phyloP scores from a whole-genome alignment of 306 rosid species.

The Prunus kanzakura region DNA sequence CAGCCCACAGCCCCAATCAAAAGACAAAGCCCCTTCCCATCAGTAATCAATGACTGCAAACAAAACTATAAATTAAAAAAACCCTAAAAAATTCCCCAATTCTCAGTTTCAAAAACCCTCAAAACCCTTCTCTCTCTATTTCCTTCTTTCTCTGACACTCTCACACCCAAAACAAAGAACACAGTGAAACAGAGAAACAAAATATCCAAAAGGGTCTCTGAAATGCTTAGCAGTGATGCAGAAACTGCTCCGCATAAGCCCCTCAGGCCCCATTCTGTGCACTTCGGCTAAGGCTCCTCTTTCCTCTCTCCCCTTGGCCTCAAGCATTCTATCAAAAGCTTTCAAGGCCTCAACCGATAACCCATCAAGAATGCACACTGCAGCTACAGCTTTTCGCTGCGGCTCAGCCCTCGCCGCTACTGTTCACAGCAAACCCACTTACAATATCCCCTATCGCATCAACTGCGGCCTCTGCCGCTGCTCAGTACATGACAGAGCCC shows the following conservation, averaged over 20 bases:
- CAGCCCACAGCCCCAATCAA: not conserved
- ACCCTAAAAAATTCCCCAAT: not conserved
- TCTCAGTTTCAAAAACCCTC: not conserved
- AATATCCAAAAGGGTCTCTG: conserved; percentile 11
- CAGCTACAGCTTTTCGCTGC: conserved; percentile 19
- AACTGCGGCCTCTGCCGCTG: conserved; percentile 34
- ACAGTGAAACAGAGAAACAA: not conserved
- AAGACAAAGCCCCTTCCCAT: not conserved
- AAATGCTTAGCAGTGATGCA: conserved; percentile 72
- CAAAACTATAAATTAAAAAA: not conserved
- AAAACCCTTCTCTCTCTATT: conserved; percentile 3
- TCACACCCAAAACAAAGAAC: not conserved
- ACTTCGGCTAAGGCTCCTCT: conserved; percentile 29
- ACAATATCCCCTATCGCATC: conserved; percentile 4
- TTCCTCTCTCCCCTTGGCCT: not conserved
- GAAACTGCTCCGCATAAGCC: conserved; percentile 59
- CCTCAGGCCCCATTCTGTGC: conserved; percentile 42
- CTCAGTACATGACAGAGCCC: conserved; percentile 18
- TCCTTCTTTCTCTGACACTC: not conserved
- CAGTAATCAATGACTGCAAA: not conserved
- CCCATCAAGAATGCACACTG: conserved; percentile 32
- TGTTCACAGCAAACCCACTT: conserved; percentile 19
- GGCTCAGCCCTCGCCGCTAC: conserved; percentile 22
- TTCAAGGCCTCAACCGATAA: not conserved
- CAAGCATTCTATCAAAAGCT: conserved; percentile 13